Conservation (phyloP, 768 basidiomycete genomes). For the Roridomyces roridus region DNA sequence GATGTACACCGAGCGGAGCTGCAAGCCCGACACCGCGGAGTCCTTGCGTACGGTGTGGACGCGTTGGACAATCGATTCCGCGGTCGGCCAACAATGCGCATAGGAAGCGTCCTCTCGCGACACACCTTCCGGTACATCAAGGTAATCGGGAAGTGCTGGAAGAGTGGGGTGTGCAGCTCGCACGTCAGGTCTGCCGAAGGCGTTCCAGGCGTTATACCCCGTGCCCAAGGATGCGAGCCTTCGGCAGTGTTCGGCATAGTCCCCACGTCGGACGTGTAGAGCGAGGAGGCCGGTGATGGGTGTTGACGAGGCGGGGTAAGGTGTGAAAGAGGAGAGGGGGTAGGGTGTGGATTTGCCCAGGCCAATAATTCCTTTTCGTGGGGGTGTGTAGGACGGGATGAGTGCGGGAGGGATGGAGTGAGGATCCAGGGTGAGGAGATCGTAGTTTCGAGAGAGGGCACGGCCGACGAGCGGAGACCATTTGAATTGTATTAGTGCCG, state of each 20-base stretch:
- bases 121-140: not conserved
- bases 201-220: constrained; percentile 16
- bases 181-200: constrained; percentile 7
- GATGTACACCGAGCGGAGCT: not conserved
- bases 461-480: constrained; percentile 20
- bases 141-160: not conserved
- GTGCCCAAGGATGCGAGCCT: constrained; percentile 6
- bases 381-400: not conserved
- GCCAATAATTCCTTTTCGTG: not conserved
- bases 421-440: not conserved
- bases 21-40: too few species aligned
- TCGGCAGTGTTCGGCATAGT: constrained; percentile 14
- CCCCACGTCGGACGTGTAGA: too few species aligned
- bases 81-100: not conserved
- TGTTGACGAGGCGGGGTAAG: constrained; percentile 4
- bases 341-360: not conserved
- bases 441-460: constrained; percentile 17
- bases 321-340: constrained; percentile 11
- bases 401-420: not conserved
- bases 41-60: too few species aligned
- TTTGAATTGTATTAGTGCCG: constrained; percentile 7
- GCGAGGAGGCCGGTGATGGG: constrained; percentile 15
- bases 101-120: not conserved
- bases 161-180: too few species aligned
- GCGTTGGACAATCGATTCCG: not conserved